Evolutionary conservation across 2,329 filamentous ascomycete species (phyloP).

Genomic region (Aspergillus candidus): DNA sequence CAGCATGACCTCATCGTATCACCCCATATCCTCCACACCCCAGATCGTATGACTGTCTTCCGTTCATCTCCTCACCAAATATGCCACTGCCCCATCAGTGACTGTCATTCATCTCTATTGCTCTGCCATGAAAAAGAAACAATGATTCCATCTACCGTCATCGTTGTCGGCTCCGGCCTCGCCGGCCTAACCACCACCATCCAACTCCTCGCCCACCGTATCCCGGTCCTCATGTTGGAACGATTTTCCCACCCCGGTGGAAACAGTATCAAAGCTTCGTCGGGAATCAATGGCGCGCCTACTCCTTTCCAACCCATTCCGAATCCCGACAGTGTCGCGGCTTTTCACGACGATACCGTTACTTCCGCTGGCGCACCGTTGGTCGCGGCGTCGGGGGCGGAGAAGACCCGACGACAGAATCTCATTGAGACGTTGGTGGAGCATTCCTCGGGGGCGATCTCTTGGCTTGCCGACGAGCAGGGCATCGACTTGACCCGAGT

Average conservation of each 20-base stretch:
- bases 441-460: constrained; percentile 45
- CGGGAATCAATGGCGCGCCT: constrained; percentile 58
- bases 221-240: constrained; percentile 54
- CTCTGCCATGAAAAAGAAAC: no score
- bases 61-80: no score
- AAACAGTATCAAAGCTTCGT: constrained; percentile 62
- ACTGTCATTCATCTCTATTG: no score
- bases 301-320: constrained; percentile 50
- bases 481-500: constrained; percentile 56
- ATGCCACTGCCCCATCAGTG: no score
- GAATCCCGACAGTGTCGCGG: constrained; percentile 21
- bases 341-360: constrained; percentile 53
- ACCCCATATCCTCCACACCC: no score
- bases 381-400: constrained; percentile 24
- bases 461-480: constrained; percentile 53
- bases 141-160: constrained; percentile 31
- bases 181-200: constrained; percentile 57
- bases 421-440: constrained; percentile 48
- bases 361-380: constrained; percentile 47
- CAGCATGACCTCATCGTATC: no score
- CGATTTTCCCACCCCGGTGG: constrained; percentile 55
- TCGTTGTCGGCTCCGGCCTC: constrained; percentile 60
- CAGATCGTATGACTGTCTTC: no score
- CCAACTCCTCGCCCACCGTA: constrained; percentile 48
- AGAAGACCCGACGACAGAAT: constrained; percentile 28